These are phyloP conservation scores for Magnolia sinica DNA, from an alignment of 164 flowering plant species.

Conservation along the genomic window DNA sequence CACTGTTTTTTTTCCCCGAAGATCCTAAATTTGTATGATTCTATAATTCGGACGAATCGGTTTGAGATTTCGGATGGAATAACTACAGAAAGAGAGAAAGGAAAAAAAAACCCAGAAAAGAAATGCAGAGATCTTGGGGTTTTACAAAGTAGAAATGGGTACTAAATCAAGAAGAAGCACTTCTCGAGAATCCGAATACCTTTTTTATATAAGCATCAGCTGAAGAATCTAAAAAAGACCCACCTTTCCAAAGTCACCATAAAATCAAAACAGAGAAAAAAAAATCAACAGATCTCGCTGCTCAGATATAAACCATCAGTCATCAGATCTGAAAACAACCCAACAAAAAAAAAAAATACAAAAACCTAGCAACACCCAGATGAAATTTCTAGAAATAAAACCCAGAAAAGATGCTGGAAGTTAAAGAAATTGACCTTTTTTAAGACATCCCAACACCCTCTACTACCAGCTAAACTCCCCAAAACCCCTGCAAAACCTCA, in stretches of 20 bases:
- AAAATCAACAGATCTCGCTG: conserved; percentile 20
- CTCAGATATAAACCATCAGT: conserved; percentile 3
- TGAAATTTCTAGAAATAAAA: conserved; percentile 3
- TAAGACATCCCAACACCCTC: background rate
- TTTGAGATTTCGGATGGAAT: background rate
- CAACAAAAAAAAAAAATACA: conserved; percentile 10
- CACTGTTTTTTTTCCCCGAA: background rate
- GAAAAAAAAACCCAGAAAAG: conserved; percentile 14
- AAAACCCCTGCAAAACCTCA: background rate
- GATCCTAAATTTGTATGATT: background rate
- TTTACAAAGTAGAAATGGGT: conserved; percentile 13
- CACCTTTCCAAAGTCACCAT: conserved; percentile 31
- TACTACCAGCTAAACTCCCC: background rate
- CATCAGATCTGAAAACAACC: conserved; percentile 7
- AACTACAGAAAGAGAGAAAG: background rate
- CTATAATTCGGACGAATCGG: background rate
- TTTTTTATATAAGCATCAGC: conserved; percentile 14
- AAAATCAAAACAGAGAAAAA: conserved; percentile 12
- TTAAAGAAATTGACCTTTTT: background rate
- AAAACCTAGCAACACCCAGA: conserved; percentile 14
- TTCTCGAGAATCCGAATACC: conserved; percentile 32
- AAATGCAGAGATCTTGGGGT: conserved; percentile 19
- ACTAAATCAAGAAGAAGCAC: conserved; percentile 27
- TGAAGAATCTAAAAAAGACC: conserved; percentile 43
- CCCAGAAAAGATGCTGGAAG: background rate